A percentile compares a stretch with the other conserved stretches of the same genome.
Conservation (phyloP, 345 rosid species). For the Raphanus raphanistrum region DNA sequence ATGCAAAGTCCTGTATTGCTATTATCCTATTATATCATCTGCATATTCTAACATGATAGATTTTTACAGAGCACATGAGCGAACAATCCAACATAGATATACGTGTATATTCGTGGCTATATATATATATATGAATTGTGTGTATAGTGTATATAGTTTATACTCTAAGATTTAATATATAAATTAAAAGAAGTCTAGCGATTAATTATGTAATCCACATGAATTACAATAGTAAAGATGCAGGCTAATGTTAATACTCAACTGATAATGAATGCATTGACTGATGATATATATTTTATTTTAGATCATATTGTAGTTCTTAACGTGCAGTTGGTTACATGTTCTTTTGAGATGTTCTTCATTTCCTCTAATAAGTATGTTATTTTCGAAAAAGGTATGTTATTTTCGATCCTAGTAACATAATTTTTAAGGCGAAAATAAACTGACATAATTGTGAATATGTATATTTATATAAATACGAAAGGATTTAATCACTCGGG, state of each 20-base stretch:
- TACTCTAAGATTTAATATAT: background rate
- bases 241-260: background rate
- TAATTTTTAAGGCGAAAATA: no score
- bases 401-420: no score
- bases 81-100: slow-evolving; percentile 30
- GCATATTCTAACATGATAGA: slow-evolving; percentile 35
- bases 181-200: background rate
- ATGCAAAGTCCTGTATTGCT: slow-evolving; percentile 28
- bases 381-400: no score
- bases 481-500: no score
- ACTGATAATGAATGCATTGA: background rate
- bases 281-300: background rate
- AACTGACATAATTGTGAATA: no score
- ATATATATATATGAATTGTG: background rate
- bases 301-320: no score
- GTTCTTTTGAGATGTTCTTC: no score
- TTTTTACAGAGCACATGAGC: slow-evolving; percentile 32
- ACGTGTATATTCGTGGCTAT: slow-evolving; percentile 35
- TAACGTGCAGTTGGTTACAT: no score
- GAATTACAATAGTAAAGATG: background rate
- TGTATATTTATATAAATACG: no score
- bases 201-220: background rate
- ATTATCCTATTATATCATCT: slow-evolving; percentile 38
- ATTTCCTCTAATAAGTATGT: no score
- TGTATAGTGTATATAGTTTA: background rate